These are phyloP conservation scores for Nothopassalora personata DNA, from an alignment of 2,329 filamentous ascomycete species.

Conservation along the genomic window DNA sequence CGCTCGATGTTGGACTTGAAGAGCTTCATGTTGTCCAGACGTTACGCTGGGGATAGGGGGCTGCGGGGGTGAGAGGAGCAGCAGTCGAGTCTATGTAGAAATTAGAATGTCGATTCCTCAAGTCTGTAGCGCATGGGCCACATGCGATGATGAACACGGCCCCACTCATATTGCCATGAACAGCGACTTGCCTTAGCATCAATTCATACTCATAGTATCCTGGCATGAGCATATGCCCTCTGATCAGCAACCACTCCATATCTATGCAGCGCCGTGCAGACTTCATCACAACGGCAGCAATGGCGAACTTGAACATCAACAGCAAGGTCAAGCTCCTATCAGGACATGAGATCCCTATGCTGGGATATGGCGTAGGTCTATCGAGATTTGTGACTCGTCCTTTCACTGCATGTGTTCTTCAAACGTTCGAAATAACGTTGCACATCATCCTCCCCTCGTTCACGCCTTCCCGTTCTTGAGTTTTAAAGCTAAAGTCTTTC, in stretches of 20 bases:
- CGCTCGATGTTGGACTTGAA: constrained; percentile 61
- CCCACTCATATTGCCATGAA: neutral
- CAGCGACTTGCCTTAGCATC: neutral
- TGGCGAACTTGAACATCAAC: constrained; percentile 43
- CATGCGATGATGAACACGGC: neutral
- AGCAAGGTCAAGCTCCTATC: constrained; percentile 52
- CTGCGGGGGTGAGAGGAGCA: no score
- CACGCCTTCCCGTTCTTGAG: neutral
- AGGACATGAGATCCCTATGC: constrained; percentile 55
- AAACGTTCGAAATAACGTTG: no score
- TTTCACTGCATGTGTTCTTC: no score
- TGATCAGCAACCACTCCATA: neutral
- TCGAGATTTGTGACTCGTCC: neutral
- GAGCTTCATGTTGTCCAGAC: constrained; percentile 51
- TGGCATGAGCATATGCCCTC: constrained; percentile 8
- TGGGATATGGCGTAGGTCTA: constrained; percentile 52
- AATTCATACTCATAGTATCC: neutral
- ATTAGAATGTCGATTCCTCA: neutral
- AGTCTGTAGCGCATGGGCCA: neutral
- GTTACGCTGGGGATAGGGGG: neutral
- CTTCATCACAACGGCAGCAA: constrained; percentile 24
- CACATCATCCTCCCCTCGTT: no score
- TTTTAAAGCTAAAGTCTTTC: neutral
- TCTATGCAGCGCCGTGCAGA: constrained; percentile 11
- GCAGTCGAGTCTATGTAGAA: no score